Conservation (phyloP, 2,329 filamentous ascomycete genomes). For the Xylaria sp. region DNA sequence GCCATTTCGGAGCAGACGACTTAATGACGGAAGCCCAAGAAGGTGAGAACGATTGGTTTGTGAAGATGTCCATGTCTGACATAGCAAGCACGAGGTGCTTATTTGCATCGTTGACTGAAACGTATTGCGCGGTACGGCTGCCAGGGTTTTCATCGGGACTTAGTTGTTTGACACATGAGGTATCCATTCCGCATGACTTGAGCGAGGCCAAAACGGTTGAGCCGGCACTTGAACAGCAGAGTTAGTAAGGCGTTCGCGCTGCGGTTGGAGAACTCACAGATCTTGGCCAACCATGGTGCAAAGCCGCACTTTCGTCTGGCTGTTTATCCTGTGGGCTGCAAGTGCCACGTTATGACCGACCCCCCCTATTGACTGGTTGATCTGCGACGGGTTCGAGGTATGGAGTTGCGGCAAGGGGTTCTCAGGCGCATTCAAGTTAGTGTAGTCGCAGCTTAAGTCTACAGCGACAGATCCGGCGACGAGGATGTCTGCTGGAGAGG, state of each 20-base stretch:
- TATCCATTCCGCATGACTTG: slow-evolving; percentile 57
- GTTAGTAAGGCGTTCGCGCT: neutral
- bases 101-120: slow-evolving; percentile 77
- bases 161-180: slow-evolving; percentile 56
- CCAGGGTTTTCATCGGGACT: slow-evolving; percentile 43
- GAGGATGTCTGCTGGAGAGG: slow-evolving; percentile 56
- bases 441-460: slow-evolving; percentile 79
- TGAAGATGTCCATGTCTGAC: slow-evolving; percentile 89
- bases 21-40: slow-evolving; percentile 58
- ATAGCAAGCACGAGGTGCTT: slow-evolving; percentile 87
- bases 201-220: slow-evolving; percentile 65
- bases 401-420: slow-evolving; percentile 50
- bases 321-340: slow-evolving; percentile 66
- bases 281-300: slow-evolving; percentile 81
- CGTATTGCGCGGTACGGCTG: slow-evolving; percentile 78
- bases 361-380: slow-evolving; percentile 79
- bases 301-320: slow-evolving; percentile 58
- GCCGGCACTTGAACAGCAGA: slow-evolving; percentile 52
- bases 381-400: slow-evolving; percentile 80
- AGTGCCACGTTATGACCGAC: slow-evolving; percentile 90
- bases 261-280: slow-evolving; percentile 41
- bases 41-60: slow-evolving; percentile 46
- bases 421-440: slow-evolving; percentile 26
- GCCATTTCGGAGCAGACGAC: slow-evolving; percentile 60
- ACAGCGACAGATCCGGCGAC: slow-evolving; percentile 88